phyloP scores from a whole-genome alignment of 164 flowering plant genomes.

The Dillenia suffruticosa region DNA sequence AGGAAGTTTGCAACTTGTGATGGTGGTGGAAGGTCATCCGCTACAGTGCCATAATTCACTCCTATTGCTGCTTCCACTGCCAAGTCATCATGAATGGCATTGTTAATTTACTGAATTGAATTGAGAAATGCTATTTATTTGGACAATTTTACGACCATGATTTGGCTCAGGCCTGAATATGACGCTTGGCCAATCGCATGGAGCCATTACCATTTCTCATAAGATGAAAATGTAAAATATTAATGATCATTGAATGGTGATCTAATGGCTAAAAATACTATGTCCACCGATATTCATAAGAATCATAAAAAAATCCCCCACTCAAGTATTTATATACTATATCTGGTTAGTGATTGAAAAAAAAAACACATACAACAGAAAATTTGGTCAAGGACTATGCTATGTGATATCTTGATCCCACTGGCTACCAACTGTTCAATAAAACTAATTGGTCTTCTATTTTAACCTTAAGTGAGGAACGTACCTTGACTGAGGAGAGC shows the following conservation, averaged over 20 bases:
- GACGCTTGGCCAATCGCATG: no score
- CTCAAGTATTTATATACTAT: no score
- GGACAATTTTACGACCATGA: no score
- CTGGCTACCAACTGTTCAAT: not conserved
- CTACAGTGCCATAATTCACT: conserved; percentile 74
- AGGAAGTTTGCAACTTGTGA: conserved; percentile 58
- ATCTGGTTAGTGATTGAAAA: not conserved
- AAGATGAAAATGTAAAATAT: no score
- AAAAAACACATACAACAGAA: not conserved
- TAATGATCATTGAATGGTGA: no score
- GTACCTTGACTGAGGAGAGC: conserved; percentile 6
- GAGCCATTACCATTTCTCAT: no score
- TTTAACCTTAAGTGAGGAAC: not conserved
- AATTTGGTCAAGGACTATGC: not conserved
- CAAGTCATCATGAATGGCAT: conserved; percentile 4
- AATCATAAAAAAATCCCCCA: no score
- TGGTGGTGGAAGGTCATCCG: conserved; percentile 74
- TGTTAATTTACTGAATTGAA: not conserved
- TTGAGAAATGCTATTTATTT: no score
- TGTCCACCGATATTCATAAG: no score
- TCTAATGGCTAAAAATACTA: no score
- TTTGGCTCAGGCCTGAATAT: no score
- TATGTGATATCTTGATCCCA: not conserved
- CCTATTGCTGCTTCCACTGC: conserved; percentile 58
- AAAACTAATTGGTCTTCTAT: not conserved